Evolutionary conservation across 2,329 filamentous ascomycete genomes (phyloP), one percentile per base, ranked within the genome.

Genomic region (Neofusicoccum parvum): DNA sequence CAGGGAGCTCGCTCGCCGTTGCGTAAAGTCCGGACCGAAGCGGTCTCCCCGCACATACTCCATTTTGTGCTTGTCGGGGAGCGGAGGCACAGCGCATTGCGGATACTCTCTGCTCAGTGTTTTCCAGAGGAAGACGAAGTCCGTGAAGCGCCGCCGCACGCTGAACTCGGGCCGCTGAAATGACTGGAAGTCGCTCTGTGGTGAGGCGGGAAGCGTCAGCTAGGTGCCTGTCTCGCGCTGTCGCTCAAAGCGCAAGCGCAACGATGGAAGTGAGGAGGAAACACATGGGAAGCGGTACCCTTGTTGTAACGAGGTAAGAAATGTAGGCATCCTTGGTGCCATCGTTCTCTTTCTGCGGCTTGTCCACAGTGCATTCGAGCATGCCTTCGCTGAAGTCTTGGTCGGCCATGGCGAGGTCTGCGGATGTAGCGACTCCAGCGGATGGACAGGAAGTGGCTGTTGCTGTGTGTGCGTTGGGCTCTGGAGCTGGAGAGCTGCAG

Each of bases 31-130:
- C 58, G 90, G 80, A 9, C 94, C 93, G 79, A 99, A 99, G 68
- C 95, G 90, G 81, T 98, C 94, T 71, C 95, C 95, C 41, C 94
- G 91, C 60, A 98, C 95, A 75, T 98, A 98, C 75, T 97, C 93
- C 92, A 99, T 97, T 80, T 96, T 96, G 83, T 98, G 94, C 84
- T 98, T 99, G 80, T 98, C 95, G 62, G 95, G 95, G 63, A 99
- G 84, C 53, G 95, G 95, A 36, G 95, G 95, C 3, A 99, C 92
- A 54, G 95, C 95, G 78, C 91, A 92, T 81, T 92, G 92, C 67
- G 93, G 92, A 73, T 92, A 98, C 77, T 97, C 94, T 75, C 89
- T 89, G 69, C 86, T 88, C 60, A 99, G 88, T 37, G 92, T 90
- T 80, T 96, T 97, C 82, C 92, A 97, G 68, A 99, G 88, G 77